phyloP scores from a whole-genome alignment of 208 protist genomes.

The Acanthamoeba triangularis region DNA sequence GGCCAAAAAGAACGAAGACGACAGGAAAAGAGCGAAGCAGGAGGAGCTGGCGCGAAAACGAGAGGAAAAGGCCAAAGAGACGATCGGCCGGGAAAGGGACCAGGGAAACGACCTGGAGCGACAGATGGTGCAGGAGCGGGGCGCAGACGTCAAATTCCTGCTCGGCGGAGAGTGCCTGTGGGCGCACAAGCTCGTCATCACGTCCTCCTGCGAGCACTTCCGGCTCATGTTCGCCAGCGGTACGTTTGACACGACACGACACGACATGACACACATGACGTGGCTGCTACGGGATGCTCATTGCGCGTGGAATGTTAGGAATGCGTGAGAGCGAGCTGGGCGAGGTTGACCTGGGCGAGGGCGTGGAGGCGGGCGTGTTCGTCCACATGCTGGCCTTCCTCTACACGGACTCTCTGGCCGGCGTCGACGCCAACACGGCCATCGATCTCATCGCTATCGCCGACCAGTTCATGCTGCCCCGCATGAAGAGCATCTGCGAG shows the following conservation, averaged over 20 bases:
- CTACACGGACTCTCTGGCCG: constrained; percentile 2
- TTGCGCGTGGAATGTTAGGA: background rate
- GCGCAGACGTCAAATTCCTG: background rate
- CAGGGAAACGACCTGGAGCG: background rate
- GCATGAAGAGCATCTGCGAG: constrained; percentile 29
- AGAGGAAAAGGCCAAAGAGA: too few species aligned
- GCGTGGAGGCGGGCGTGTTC: background rate
- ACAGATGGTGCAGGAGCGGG: background rate
- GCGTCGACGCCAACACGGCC: constrained; percentile 23
- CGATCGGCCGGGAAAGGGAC: too few species aligned
- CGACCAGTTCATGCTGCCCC: constrained; percentile 30
- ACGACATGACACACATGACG: background rate
- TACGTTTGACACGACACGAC: background rate
- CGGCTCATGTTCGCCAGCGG: background rate
- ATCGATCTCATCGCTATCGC: constrained; percentile 14
- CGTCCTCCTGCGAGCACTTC: constrained; percentile 15
- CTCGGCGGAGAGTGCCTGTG: background rate
- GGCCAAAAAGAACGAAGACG: too few species aligned
- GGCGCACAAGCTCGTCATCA: background rate
- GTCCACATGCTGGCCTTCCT: background rate
- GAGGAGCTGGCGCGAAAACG: too few species aligned
- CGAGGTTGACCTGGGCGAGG: background rate
- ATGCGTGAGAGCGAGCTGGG: constrained; percentile 3
- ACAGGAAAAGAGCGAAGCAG: too few species aligned
- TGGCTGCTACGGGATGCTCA: too few species aligned